A percentile compares a stretch with the other conserved stretches of the same genome.
These are phyloP conservation scores for Candida gigantensis DNA, from an alignment of 1,139 yeast genomes.

Conservation along the genomic window DNA sequence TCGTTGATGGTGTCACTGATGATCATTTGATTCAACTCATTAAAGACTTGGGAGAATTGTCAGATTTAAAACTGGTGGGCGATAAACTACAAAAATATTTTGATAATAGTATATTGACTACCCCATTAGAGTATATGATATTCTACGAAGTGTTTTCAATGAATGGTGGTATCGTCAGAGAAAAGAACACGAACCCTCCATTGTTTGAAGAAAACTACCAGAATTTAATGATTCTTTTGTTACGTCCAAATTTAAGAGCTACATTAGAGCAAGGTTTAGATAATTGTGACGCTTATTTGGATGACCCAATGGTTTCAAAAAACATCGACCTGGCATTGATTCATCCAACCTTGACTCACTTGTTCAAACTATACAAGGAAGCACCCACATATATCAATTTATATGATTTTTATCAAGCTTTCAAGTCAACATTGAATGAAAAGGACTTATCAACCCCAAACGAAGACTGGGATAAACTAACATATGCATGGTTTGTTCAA, in stretches of 20 bases:
- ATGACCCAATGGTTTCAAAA: conserved; percentile 22
- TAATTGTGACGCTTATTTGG: conserved; percentile 30
- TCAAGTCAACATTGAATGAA: conserved; percentile 55
- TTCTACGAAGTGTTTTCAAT: conserved; percentile 43
- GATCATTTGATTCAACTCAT: conserved; percentile 9
- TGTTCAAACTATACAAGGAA: conserved; percentile 75
- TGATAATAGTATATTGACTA: conserved; percentile 20
- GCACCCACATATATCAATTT: conserved; percentile 75
- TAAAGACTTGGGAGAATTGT: conserved; percentile 9
- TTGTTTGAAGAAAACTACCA: conserved; percentile 39
- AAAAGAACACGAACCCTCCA: conserved; percentile 19
- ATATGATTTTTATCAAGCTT: conserved; percentile 75
- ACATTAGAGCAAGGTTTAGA: conserved; percentile 34
- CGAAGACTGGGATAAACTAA: conserved; percentile 42
- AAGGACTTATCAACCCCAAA: conserved; percentile 16
- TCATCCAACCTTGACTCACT: conserved; percentile 55
- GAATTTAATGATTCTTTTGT: conserved; percentile 38
- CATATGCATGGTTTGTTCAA: conserved; percentile 46
- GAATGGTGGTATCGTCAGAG: conserved; percentile 29
- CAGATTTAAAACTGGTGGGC: conserved; percentile 8
- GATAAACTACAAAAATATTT: conserved; percentile 16
- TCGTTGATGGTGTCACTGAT: conserved; percentile 11
- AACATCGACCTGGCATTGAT: conserved; percentile 14
- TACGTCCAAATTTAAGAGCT: conserved; percentile 41
- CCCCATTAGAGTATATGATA: conserved; percentile 27